Evolutionary conservation across 306 rosid genomes (phyloP).

Genomic region (Sicyos baderoa): DNA sequence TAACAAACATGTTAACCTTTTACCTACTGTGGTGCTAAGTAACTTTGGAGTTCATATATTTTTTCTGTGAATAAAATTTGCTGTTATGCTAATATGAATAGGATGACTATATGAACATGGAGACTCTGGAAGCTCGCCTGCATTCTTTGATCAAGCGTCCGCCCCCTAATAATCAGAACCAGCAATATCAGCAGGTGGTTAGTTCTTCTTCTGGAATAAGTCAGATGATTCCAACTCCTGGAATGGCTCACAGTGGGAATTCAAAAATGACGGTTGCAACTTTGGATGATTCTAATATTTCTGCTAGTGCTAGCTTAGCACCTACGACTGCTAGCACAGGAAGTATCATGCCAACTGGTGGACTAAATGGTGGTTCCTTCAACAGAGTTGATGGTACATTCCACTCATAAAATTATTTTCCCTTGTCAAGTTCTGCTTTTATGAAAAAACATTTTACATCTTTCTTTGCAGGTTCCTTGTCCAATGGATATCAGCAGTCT

Average conservation of each 20-base stretch:
- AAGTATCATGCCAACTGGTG: conserved; percentile 51
- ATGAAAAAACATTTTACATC: conserved; percentile 4
- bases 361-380: conserved; percentile 47
- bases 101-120: conserved; percentile 88
- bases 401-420: conserved; percentile 16
- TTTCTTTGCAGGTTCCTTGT: conserved; percentile 50
- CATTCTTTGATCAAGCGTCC: conserved; percentile 33
- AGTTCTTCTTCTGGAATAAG: conserved; percentile 53
- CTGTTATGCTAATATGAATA: conserved; percentile 18
- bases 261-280: conserved; percentile 57
- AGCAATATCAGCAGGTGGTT: conserved; percentile 56
- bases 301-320: conserved; percentile 42
- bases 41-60: conserved; percentile 10
- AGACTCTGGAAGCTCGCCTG: conserved; percentile 66
- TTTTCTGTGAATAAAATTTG: conserved; percentile 23
- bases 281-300: conserved; percentile 55
- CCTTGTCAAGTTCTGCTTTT: conserved; percentile 12
- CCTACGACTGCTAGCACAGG: conserved; percentile 53
- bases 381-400: conserved; percentile 63
- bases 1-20: neutral
- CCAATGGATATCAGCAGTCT: conserved; percentile 82
- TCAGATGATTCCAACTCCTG: conserved; percentile 96
- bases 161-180: conserved; percentile 40
- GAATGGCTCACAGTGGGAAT: conserved; percentile 66
- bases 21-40: neutral